phyloP scores from a whole-genome alignment of 1,284 basidiomycete species.

The Earliella scabrosa region DNA sequence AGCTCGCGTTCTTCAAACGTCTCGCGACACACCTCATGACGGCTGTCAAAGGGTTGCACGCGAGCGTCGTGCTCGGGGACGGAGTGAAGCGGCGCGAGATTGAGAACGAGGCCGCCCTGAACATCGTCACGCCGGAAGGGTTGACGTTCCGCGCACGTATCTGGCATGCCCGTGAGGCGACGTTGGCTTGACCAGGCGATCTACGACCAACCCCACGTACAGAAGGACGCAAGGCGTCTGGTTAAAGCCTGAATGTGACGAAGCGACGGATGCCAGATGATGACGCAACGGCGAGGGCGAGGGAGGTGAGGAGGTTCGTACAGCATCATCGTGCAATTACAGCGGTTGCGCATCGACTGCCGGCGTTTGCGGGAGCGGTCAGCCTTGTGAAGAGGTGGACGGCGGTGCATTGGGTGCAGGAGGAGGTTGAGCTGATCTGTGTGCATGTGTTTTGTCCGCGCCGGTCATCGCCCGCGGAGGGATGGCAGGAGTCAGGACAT shows the following conservation, averaged over 20 bases:
- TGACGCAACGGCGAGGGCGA: constrained; percentile 63
- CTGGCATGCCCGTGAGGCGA: constrained; percentile 87
- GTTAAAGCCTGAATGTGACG: constrained; percentile 34
- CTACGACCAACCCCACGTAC: constrained; percentile 43
- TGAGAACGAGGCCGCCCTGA: constrained; percentile 75
- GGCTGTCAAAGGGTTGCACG: constrained; percentile 53
- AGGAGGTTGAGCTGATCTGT: constrained; percentile 86
- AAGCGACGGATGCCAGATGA: constrained; percentile 54
- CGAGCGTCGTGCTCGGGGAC: constrained; percentile 61
- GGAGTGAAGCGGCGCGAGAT: constrained; percentile 55
- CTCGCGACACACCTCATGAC: constrained; percentile 69
- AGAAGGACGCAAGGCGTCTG: constrained; percentile 43
- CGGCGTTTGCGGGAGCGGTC: constrained; percentile 84
- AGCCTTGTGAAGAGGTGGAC: constrained; percentile 95
- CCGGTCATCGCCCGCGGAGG: constrained; percentile 32
- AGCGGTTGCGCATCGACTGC: constrained; percentile 79
- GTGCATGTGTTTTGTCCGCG: constrained; percentile 57
- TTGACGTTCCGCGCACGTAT: constrained; percentile 89
- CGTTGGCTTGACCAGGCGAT: constrained; percentile 78
- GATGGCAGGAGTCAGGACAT: constrained; percentile 33
- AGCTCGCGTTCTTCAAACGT: constrained; percentile 89
- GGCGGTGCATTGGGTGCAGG: constrained; percentile 87
- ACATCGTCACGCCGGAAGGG: constrained; percentile 82
- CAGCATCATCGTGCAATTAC: constrained; percentile 89
- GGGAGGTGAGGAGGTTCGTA: constrained; percentile 72